A percentile compares a stretch with the other conserved stretches of the same genome.
phyloP scores from a whole-genome alignment of 306 rosid species.

The Morella rubra region DNA sequence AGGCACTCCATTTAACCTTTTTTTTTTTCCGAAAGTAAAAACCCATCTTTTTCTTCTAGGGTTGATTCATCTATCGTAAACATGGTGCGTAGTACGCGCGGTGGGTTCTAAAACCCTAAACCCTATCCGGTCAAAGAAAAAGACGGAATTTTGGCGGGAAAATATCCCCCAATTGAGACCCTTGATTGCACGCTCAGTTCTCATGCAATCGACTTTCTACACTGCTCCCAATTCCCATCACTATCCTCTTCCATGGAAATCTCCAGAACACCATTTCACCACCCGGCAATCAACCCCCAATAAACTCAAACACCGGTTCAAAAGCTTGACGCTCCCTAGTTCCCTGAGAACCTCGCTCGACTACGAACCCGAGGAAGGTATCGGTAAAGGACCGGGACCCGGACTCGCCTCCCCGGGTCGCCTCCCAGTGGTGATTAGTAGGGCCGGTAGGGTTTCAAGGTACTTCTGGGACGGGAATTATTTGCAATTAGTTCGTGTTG shows the following conservation, averaged over 20 bases:
- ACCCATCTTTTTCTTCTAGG: neutral
- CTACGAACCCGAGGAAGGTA: slow-evolving; percentile 50
- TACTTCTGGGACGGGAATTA: slow-evolving; percentile 67
- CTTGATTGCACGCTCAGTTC: slow-evolving; percentile 18
- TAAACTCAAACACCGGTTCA: slow-evolving; percentile 29
- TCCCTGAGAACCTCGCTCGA: slow-evolving; percentile 53
- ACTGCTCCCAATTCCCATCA: slow-evolving; percentile 36
- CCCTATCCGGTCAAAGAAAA: neutral
- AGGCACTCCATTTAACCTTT: neutral
- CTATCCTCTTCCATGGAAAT: slow-evolving; percentile 46
- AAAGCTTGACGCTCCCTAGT: slow-evolving; percentile 17
- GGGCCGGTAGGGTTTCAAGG: slow-evolving; percentile 62
- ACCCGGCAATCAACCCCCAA: slow-evolving; percentile 25
- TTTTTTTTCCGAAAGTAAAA: too few species aligned
- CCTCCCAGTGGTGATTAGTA: slow-evolving; percentile 62
- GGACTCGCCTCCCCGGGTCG: slow-evolving; percentile 29
- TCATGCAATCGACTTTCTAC: slow-evolving; percentile 62
- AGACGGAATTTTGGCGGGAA: slow-evolving; percentile 27
- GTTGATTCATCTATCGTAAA: neutral
- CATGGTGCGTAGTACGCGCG: neutral
- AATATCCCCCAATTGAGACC: slow-evolving; percentile 7
- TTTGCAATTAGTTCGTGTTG: slow-evolving; percentile 59
- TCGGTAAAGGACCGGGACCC: slow-evolving; percentile 11
- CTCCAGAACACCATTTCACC: slow-evolving; percentile 19
- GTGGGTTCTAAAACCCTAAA: slow-evolving; percentile 20